Evolutionary conservation across 768 basidiomycete genomes (phyloP).

Genomic region (Punctularia strigosozonata): DNA sequence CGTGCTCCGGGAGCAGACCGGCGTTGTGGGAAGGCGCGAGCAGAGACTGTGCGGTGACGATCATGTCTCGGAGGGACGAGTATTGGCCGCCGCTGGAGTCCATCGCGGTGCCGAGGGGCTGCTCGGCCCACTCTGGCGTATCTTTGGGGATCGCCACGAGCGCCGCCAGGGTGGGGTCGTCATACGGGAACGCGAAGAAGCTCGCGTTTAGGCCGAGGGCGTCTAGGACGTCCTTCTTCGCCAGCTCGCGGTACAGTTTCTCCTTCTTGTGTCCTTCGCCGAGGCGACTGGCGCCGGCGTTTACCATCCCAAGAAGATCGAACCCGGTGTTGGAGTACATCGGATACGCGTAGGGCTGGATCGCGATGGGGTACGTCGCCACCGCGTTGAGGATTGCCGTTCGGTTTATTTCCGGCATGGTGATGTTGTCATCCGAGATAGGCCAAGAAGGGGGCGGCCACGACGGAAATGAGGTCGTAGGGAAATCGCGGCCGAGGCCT

Average conservation of each 20-base stretch:
- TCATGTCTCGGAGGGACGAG: conserved; percentile 15
- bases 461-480: conserved; percentile 17
- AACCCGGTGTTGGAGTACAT: conserved; percentile 31
- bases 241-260: conserved; percentile 26
- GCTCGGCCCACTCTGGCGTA: conserved; percentile 28
- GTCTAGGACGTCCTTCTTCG: conserved; percentile 35
- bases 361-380: no score
- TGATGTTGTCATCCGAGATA: no score
- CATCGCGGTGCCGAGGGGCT: conserved; percentile 24
- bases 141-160: no score
- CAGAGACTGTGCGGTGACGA: conserved; percentile 13
- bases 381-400: no score
- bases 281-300: conserved; percentile 20
- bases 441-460: no score
- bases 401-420: no score
- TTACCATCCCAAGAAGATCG: conserved; percentile 22
- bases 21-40: conserved; percentile 12
- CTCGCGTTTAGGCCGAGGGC: conserved; percentile 32
- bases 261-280: conserved; percentile 7
- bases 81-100: conserved; percentile 20
- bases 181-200: no score
- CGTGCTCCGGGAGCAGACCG: conserved; percentile 10
- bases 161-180: no score
- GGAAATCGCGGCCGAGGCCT: conserved; percentile 23
- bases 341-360: no score